Base-by-base conservation (phyloP, 805 yeast genomes). In the Kuraishia hungarica region DNA sequence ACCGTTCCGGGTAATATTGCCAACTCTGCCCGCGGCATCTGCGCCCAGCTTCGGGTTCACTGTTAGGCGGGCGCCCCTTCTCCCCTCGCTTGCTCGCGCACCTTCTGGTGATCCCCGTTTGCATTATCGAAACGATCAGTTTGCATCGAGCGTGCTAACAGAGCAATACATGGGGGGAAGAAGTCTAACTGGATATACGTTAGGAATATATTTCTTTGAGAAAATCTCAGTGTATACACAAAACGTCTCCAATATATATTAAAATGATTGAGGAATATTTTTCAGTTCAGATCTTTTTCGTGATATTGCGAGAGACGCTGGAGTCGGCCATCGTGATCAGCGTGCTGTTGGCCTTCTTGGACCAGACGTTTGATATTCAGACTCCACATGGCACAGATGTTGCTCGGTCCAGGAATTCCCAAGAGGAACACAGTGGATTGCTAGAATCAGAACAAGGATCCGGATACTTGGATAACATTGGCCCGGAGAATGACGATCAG, bases 321-420 rank as follows among this genome's bases (percentile, higher is more conserved):
- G 81, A 76, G 57, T 72, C 73, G 58, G 79, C 79, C 7, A 76
- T 76, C 57, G 75, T 76, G 54, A 69, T 76, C 19, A 75, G 79
- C n/a, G 81, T 76, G 22, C 65, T 76, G 23, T 65, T 76, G 21
- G 73, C 79, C 13, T 76, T 76, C 60, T 65, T 76, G 57, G 72
- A 74, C 54, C 77, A 75, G 56, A 57, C 57, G 28, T 54, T 59
- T 21, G 50, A 46, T 35, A 24, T 28, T 6, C 53, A 39, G 35
- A 49, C 51, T 15, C n/a, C 21, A 20, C 28, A 49, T 35, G 8
- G 28, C n/a, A 35, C 17, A 4, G 17, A 2, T 3, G 43, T 29
- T 10, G 26, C 21, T n/a, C 26, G 19, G 19, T 13, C 48, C 21
- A 11, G 23, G 13, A 23, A 6, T 19, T 20, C 17, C 3, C 52